phyloP scores from a whole-genome alignment of 2,329 filamentous ascomycete genomes.

The Claviceps paspali region DNA sequence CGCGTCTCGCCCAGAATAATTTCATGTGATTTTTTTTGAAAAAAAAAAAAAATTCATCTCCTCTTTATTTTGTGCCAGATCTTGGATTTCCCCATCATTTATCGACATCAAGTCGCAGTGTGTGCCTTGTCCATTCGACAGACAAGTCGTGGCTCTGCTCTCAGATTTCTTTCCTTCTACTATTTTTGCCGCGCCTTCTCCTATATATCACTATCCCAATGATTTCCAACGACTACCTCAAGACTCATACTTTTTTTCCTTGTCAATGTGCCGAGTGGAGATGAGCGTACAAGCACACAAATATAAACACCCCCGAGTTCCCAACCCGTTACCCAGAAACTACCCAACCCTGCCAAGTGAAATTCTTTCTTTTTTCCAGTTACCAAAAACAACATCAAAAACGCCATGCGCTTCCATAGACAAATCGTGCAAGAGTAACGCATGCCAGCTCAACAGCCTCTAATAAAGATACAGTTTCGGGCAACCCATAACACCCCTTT shows the following conservation, averaged over 20 bases:
- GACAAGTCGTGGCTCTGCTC: too few relatives aligned
- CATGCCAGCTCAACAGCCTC: slow-evolving; percentile 6
- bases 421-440: too few relatives aligned
- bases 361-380: neutral
- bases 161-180: too few relatives aligned
- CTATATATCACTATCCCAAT: too few relatives aligned
- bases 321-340: slow-evolving; percentile 4
- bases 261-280: slow-evolving; percentile 33
- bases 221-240: slow-evolving; percentile 16
- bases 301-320: slow-evolving; percentile 11
- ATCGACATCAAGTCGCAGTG: too few relatives aligned
- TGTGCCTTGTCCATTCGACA: too few relatives aligned
- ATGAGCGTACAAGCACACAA: slow-evolving; percentile 27
- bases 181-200: too few relatives aligned
- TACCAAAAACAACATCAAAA: slow-evolving; percentile 8
- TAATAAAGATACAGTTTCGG: slow-evolving; percentile 6
- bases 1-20: too few relatives aligned
- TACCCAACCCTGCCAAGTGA: slow-evolving; percentile 9
- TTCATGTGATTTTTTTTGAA: too few relatives aligned
- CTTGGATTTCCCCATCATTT: too few relatives aligned
- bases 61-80: too few relatives aligned
- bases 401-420: slow-evolving; percentile 14
- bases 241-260: slow-evolving; percentile 12
- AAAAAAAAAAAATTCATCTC: too few relatives aligned
- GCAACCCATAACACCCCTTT: slow-evolving; percentile 10